These are phyloP conservation scores for Colletotrichum ledebouriae DNA, from an alignment of 2,329 filamentous ascomycete genomes.

Conservation along the genomic window DNA sequence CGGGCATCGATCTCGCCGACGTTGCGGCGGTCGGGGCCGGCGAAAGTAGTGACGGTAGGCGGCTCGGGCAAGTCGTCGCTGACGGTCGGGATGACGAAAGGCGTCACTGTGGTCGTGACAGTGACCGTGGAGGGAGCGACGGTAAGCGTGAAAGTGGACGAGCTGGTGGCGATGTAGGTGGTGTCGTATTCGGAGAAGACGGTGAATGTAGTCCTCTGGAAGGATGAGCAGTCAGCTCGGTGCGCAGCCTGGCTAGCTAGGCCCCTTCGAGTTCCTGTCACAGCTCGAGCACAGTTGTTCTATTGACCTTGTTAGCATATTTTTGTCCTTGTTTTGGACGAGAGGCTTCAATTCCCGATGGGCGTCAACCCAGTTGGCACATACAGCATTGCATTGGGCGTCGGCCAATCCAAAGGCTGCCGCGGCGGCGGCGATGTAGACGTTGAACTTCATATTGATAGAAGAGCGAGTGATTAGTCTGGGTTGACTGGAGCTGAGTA, in stretches of 20 bases:
- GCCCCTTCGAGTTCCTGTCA: slow-evolving; percentile 21
- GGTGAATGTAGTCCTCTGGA: slow-evolving; percentile 23
- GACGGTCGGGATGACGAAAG: slow-evolving; percentile 1
- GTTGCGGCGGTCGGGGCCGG: slow-evolving; percentile 5
- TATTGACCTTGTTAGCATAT: background rate
- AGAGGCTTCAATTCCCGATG: too few species aligned
- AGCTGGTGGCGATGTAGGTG: slow-evolving; percentile 16
- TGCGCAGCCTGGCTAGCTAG: background rate
- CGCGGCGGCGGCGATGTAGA: slow-evolving; percentile 11
- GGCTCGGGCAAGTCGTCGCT: slow-evolving; percentile 1
- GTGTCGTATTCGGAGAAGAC: slow-evolving; percentile 44
- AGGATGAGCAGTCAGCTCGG: slow-evolving; percentile 24
- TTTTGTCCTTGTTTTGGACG: too few species aligned
- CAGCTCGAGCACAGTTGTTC: slow-evolving; percentile 33
- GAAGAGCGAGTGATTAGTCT: slow-evolving; percentile 1
- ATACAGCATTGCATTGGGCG: slow-evolving; percentile 29
- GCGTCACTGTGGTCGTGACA: slow-evolving; percentile 14
- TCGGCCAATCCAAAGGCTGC: slow-evolving; percentile 17
- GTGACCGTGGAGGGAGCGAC: slow-evolving; percentile 14
- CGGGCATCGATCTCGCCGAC: slow-evolving; percentile 17
- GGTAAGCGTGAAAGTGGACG: slow-evolving; percentile 10
- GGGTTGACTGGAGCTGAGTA: slow-evolving; percentile 7
- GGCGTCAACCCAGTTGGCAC: background rate
- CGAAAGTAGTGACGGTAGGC: slow-evolving; percentile 4
- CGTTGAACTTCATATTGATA: slow-evolving; percentile 16